phyloP scores from a whole-genome alignment of 208 protist species.

The Naegleria gruberi region DNA sequence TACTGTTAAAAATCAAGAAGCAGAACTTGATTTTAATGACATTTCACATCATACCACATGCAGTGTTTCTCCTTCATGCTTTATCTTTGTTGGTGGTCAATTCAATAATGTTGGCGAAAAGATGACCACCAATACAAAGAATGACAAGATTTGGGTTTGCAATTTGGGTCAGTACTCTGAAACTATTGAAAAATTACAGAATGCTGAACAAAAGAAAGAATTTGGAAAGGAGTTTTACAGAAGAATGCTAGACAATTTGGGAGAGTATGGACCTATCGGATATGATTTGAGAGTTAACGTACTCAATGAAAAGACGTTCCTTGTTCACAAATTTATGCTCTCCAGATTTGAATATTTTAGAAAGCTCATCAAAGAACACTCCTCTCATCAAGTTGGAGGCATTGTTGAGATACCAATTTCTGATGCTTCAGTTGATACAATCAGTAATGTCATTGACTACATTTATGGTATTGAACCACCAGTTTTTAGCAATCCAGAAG shows the following conservation, averaged over 20 bases:
- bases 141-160: not conserved
- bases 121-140: not conserved
- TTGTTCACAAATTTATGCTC: not conserved
- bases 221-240: not conserved
- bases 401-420: not conserved
- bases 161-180: not conserved
- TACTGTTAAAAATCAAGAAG: not conserved
- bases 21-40: not conserved
- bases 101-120: not conserved
- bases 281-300: not conserved
- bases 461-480: not conserved
- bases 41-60: not conserved
- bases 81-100: not conserved
- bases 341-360: not conserved
- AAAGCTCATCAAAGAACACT: not conserved
- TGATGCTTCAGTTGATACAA: not conserved
- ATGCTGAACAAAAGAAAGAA: not conserved
- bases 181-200: not conserved
- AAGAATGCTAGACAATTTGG: not conserved
- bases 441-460: not conserved
- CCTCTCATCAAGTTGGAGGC: not conserved
- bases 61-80: not conserved
- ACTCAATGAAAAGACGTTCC: not conserved
- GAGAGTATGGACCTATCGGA: not conserved
- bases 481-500: not conserved